Conservation (phyloP, 1,284 basidiomycete genomes). For the Stygiomarasmius scandens region DNA sequence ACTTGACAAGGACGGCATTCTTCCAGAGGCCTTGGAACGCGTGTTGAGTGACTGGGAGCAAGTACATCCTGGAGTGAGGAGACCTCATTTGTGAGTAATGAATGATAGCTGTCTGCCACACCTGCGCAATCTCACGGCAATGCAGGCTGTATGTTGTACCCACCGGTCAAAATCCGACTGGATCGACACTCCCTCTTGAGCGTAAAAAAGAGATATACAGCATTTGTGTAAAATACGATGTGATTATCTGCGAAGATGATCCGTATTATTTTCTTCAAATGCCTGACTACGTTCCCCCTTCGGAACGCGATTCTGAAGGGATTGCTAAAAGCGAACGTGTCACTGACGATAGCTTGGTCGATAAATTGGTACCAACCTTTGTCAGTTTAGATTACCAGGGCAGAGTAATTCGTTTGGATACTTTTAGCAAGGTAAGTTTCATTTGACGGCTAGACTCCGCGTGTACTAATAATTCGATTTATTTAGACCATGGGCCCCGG, state of each 20-base stretch:
- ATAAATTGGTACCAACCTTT: too few relatives aligned
- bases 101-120: slow-evolving; percentile 22
- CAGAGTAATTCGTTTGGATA: too few relatives aligned
- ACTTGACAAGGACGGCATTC: slow-evolving; percentile 59
- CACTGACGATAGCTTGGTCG: too few relatives aligned
- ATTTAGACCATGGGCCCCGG: slow-evolving; percentile 53
- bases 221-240: slow-evolving; percentile 54
- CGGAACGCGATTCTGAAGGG: slow-evolving; percentile 14
- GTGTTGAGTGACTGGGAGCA: slow-evolving; percentile 50
- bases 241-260: slow-evolving; percentile 28
- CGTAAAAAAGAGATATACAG: slow-evolving; percentile 58
- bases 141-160: slow-evolving; percentile 35
- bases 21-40: slow-evolving; percentile 51
- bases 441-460: too few relatives aligned
- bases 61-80: slow-evolving; percentile 5
- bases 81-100: slow-evolving; percentile 28
- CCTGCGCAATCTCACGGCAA: neutral
- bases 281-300: slow-evolving; percentile 26
- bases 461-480: neutral
- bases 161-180: slow-evolving; percentile 57
- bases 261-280: neutral
- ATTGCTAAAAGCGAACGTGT: too few relatives aligned
- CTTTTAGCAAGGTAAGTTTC: too few relatives aligned
- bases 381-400: too few relatives aligned
- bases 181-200: slow-evolving; percentile 48